Conservation (phyloP, 768 basidiomycete species). For the Hemileccinum rubropunctum region DNA sequence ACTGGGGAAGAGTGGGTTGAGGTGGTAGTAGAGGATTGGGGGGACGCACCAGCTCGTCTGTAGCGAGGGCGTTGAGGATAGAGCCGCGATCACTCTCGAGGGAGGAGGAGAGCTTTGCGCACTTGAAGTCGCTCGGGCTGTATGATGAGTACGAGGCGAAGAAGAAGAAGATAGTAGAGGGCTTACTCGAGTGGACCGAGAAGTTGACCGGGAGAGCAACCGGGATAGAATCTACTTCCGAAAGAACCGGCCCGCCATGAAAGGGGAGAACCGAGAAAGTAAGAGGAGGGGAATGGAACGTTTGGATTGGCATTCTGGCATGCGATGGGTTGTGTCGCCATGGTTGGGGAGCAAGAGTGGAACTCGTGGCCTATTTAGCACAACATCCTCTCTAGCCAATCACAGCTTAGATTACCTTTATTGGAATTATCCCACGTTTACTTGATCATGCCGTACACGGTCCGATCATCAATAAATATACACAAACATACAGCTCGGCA, state of each 20-base stretch:
- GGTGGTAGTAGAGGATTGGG: background rate
- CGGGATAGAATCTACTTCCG: constrained; percentile 59
- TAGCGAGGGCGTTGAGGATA: constrained; percentile 63
- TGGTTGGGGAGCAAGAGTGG: constrained; percentile 18
- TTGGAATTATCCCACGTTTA: constrained; percentile 18
- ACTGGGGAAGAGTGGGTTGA: constrained; percentile 38
- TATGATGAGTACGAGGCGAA: background rate
- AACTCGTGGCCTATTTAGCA: constrained; percentile 28
- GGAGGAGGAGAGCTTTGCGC: constrained; percentile 48
- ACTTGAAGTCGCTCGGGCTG: constrained; percentile 48
- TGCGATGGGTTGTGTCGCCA: constrained; percentile 48
- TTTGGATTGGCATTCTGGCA: constrained; percentile 30
- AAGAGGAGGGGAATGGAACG: no score
- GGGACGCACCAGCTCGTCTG: constrained; percentile 62
- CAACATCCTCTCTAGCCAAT: constrained; percentile 14
- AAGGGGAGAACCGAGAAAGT: constrained; percentile 70
- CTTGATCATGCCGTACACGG: constrained; percentile 18
- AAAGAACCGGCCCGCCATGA: constrained; percentile 71
- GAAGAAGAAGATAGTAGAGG: background rate
- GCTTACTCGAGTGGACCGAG: constrained; percentile 67
- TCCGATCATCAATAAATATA: constrained; percentile 28
- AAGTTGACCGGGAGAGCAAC: constrained; percentile 60
- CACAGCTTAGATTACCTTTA: constrained; percentile 6
- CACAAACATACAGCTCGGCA: constrained; percentile 21
- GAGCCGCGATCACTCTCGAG: constrained; percentile 58